Evolutionary conservation across 2,329 filamentous ascomycete species (phyloP).

Genomic region (Aureobasidium sp.): DNA sequence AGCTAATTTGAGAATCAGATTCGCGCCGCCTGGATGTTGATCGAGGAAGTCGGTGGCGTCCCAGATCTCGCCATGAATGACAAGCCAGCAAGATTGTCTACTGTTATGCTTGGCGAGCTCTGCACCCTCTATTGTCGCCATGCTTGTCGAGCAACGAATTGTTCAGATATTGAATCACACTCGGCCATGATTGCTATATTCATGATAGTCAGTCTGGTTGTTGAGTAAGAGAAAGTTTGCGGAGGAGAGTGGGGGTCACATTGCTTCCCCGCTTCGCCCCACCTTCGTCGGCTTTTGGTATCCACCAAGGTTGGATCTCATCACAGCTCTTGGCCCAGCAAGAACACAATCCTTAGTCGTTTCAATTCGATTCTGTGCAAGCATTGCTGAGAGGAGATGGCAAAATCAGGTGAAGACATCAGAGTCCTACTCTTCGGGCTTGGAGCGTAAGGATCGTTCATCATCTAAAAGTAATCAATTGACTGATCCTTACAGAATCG

Average conservation of each 20-base stretch:
- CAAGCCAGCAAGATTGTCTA: conserved; percentile 78
- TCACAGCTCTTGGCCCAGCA: neutral
- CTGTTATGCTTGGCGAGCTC: conserved; percentile 74
- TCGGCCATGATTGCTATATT: neutral
- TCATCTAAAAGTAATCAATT: neutral
- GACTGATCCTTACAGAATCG: conserved; percentile 37
- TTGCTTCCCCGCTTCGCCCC: neutral
- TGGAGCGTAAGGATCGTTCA: conserved; percentile 41
- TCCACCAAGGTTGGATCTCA: neutral
- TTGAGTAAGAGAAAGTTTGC: neutral
- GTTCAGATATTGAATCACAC: neutral
- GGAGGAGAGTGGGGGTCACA: conserved; percentile 4
- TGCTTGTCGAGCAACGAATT: neutral
- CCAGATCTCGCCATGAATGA: conserved; percentile 81
- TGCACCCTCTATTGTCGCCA: neutral
- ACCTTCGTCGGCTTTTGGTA: conserved; percentile 3
- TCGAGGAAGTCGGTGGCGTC: conserved; percentile 81
- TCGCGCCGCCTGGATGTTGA: conserved; percentile 70
- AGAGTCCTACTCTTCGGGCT: conserved; percentile 47
- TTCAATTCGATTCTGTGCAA: neutral
- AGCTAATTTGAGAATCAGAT: conserved; percentile 42
- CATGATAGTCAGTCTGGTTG: neutral
- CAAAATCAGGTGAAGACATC: neutral
- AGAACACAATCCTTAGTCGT: neutral
- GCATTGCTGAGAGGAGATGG: neutral